Base-by-base conservation (phyloP, 495 filamentous ascomycete genomes). In the Rhizodiscina lignyota region DNA sequence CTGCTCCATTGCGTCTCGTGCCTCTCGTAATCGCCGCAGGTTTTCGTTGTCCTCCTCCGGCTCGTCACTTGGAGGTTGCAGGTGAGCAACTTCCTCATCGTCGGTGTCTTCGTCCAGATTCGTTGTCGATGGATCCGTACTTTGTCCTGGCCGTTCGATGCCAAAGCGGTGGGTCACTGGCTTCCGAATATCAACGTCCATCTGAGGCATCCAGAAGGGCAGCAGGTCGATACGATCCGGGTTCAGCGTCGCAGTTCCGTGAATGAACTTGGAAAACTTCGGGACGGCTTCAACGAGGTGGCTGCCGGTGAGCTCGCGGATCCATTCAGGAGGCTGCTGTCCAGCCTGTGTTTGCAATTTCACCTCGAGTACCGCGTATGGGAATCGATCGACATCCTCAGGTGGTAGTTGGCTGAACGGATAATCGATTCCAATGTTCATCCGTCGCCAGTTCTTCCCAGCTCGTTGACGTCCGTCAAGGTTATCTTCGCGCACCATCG, bases 191-290 rank as follows among this genome's bases (percentile, higher is more conserved):
- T 99, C 89, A 27, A 85, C 72, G 43, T 85, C 80, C 91, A 99
- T 99, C 58, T 99, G 89, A 0, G 89, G 89, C 61, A 84, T 77
- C 89, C 89, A 99, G 66, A 79, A 99, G 2, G 89, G 89, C 2
- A 96, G 69, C 1, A 99, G 70, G 20, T 94, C 62, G 53, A 96
- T 96, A 30, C 79, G 74, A 20, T 75, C 67, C 0, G 85, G 87
- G 55, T 94, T 89, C 15, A 96, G 55, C 0, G 71, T 82, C 5
- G 87, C 83, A 0, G 74, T 79, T 33, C 89, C 89, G 55, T 99
- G 89, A 40, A 99, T 99, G 56, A 96, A 99, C 60, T 99, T 99
- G 47, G 84, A 93, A 63, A 94, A 99, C 51, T 99, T 99, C 34
- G 89, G 89, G 1, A 96, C 86, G 1, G 91, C 89, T 54, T 99